A percentile compares a stretch with the other conserved stretches of the same genome.
phyloP scores from a whole-genome alignment of 306 rosid genomes.

The Rosa persica region DNA sequence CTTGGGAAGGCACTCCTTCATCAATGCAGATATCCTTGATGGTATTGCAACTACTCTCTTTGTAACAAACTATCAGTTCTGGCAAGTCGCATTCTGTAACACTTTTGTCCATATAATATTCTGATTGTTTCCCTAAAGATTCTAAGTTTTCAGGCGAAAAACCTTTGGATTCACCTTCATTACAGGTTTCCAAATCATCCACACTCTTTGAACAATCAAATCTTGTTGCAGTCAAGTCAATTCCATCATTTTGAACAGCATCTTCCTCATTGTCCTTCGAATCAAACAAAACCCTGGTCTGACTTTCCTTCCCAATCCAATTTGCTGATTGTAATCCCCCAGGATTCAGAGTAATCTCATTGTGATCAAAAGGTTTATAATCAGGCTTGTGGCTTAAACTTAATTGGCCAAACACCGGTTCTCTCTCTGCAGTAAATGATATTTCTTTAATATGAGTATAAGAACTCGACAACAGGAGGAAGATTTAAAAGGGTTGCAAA shows the following conservation, averaged over 20 bases:
- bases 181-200: slow-evolving; percentile 29
- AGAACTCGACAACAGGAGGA: neutral
- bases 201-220: slow-evolving; percentile 19
- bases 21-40: slow-evolving; percentile 87
- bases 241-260: slow-evolving; percentile 29
- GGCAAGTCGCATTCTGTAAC: slow-evolving; percentile 60
- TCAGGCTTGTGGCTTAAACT: slow-evolving; percentile 41
- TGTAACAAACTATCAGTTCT: slow-evolving; percentile 53
- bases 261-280: slow-evolving; percentile 35
- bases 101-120: slow-evolving; percentile 52
- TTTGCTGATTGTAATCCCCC: slow-evolving; percentile 38
- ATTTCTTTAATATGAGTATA: slow-evolving; percentile 3
- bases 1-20: slow-evolving; percentile 54
- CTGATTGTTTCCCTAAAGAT: slow-evolving; percentile 33
- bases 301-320: slow-evolving; percentile 41
- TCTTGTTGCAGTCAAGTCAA: slow-evolving; percentile 25
- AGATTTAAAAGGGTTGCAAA: neutral
- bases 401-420: slow-evolving; percentile 45
- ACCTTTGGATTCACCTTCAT: slow-evolving; percentile 21
- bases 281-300: slow-evolving; percentile 26
- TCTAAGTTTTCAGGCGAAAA: slow-evolving; percentile 33
- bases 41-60: slow-evolving; percentile 48
- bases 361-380: slow-evolving; percentile 46
- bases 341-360: slow-evolving; percentile 34
- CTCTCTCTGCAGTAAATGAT: slow-evolving; percentile 62